Evolutionary conservation across 2,329 filamentous ascomycete species (phyloP), one percentile per base, ranked within the genome.

Genomic region (Periconia sp.): DNA sequence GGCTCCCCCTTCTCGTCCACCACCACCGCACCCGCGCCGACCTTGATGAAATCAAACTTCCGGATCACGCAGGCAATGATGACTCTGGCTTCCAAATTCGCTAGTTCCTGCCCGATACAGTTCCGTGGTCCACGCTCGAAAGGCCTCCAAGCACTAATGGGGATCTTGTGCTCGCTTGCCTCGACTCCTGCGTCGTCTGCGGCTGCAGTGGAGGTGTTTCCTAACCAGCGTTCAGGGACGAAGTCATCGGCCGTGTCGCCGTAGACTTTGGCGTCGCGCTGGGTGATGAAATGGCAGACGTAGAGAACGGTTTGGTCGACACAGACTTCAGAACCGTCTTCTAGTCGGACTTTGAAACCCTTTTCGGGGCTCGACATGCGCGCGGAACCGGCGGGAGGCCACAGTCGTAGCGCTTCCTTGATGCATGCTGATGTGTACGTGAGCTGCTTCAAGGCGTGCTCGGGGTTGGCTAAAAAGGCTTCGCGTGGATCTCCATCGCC

Each of bases 101-200:
- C 82, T 41, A 85, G 72, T 62, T 84, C 82, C 65, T 85, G 82
- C 0, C 82, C 83, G 40, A 85, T 81, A 60, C 84, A 87, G 53
- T 81, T 81, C 15, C 83, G 67, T 2, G 79, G 76, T 0, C 84
- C 84, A 45, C 79, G 74, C 60, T 82, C 81, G 63, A 86, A 86
- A 0, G 81, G 73, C 8, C 82, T 74, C 76, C 77, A 86, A 0
- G 81, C 80, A 49, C 58, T 78, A 71, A 56, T 27, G 60, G 75
- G 62, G 66, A 75, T 55, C 69, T 63, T 57, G 41, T 58, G 62
- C 2, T 52, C 55, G 23, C 57, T 56, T 2, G 50, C 45, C n/a
- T 54, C 50, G 5, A 47, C 46, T 9, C 66, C 63, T 13, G n/a
- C n/a, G n/a, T 56, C 50, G 15, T 50, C 54, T 11, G 53, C 54